phyloP scores from a whole-genome alignment of 495 filamentous ascomycete genomes.

The Amniculicola lignicola region DNA sequence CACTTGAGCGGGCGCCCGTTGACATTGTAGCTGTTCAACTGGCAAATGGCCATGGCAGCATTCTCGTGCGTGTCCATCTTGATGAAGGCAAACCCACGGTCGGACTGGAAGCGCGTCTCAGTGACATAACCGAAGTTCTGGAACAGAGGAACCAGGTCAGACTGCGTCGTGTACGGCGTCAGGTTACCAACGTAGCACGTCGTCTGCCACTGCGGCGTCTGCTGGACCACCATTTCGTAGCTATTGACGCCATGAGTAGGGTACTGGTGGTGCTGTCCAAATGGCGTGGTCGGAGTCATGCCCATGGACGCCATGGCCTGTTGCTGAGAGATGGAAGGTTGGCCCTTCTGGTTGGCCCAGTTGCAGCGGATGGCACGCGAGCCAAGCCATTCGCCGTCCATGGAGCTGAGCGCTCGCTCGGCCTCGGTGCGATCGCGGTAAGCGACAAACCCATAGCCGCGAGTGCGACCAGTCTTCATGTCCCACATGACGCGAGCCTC shows the following conservation, averaged over 20 bases:
- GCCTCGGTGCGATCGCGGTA: slow-evolving; percentile 93
- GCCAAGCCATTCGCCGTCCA: slow-evolving; percentile 99
- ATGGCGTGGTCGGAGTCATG: slow-evolving; percentile 95
- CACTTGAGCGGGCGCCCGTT: slow-evolving; percentile 97
- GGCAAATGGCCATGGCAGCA: slow-evolving; percentile 97
- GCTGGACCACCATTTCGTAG: slow-evolving; percentile 94
- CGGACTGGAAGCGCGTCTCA: slow-evolving; percentile 95
- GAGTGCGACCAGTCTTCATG: slow-evolving; percentile 98
- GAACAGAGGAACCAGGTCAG: slow-evolving; percentile 92
- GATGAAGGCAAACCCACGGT: slow-evolving; percentile 96
- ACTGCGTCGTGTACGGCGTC: slow-evolving; percentile 95
- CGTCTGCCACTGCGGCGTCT: slow-evolving; percentile 98
- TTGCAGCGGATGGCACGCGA: slow-evolving; percentile 98
- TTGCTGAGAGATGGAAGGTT: slow-evolving; percentile 96
- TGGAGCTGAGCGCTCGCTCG: slow-evolving; percentile 92
- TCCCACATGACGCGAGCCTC: slow-evolving; percentile 99
- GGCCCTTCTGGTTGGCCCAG: slow-evolving; percentile 99
- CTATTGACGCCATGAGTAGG: slow-evolving; percentile 94
- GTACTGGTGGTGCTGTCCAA: slow-evolving; percentile 97
- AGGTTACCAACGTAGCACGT: slow-evolving; percentile 98
- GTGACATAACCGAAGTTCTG: slow-evolving; percentile 97
- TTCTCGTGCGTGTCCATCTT: slow-evolving; percentile 99
- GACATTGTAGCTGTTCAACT: slow-evolving; percentile 93
- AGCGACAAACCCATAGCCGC: slow-evolving; percentile 96
- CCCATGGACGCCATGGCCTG: slow-evolving; percentile 96